Base-by-base conservation (phyloP, 805 yeast genomes). In the Saccharomycopsis sp. region DNA sequence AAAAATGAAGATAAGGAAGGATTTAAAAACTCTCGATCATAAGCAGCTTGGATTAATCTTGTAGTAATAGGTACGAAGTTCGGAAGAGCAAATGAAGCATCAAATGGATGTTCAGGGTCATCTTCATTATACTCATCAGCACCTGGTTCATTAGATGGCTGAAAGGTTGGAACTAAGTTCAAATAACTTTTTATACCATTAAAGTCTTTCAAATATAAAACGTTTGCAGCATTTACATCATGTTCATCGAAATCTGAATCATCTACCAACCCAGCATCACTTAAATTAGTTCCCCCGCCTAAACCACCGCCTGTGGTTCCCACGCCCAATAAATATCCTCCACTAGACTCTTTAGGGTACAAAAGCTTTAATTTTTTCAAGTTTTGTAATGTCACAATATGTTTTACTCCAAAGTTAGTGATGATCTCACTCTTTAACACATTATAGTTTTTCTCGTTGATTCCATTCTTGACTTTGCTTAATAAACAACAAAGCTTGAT, bases 21-120 rank as follows among this genome's bases (percentile, higher is more conserved):
- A 59, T 76, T 74, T 54, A 81, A 65, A 58, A 80, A 78, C 25
- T 80, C 78, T 50, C 92, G 72, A 54, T 78, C 79, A 63, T 85
- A 82, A n/a, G 87, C 75, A 20, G 83, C 72, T 70, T 92, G 91
- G 2, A 89, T 78, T 12, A 91, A 65, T 60, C 97, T 76, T 2
- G 84, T 77, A 1, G 82, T 73, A 2, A 93, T 69, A 1, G 99
- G 98, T 0, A 90, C 87, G 34, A 82, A 87, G 0, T 96, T 94
- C 3, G 97, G 87, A 60, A 87, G 83, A 0, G 90, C 83, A 67
- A 84, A 87, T 0, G 85, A 73, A 2, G 84, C 78, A 56, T 73
- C 75, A 24, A 74, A 73, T 35, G 83, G 82, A 56, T 75, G 70
- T 47, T 69, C 63, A 2, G 72, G 69, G 57, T 71, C 70, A n/a